Evolutionary conservation across 139 green algal species (phyloP).

Genomic region (Chlorella vulgaris): DNA sequence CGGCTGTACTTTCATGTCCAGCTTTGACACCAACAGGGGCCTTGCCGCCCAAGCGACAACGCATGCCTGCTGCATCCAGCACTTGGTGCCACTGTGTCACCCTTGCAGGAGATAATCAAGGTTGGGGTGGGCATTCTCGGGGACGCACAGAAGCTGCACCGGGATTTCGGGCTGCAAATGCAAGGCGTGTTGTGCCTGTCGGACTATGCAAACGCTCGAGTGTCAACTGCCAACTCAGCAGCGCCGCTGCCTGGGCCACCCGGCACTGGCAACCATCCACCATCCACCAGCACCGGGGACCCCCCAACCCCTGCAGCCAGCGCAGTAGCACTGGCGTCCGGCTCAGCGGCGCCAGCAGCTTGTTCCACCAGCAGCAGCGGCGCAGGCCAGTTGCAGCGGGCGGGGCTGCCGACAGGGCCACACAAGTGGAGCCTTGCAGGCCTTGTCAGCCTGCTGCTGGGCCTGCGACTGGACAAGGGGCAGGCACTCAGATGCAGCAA

Average conservation of each 20-base stretch:
- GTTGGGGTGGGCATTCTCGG: conserved; percentile 48
- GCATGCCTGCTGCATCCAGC: not conserved
- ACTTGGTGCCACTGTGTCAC: no score
- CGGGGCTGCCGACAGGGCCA: not conserved
- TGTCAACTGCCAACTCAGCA: not conserved
- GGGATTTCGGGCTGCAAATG: conserved; percentile 54
- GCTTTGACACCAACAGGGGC: not conserved
- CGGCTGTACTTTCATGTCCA: not conserved
- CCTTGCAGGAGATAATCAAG: conserved; percentile 51
- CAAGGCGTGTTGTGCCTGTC: conserved; percentile 47
- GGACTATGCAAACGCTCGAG: conserved; percentile 42
- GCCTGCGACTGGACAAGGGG: conserved; percentile 36
- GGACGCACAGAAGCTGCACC: conserved; percentile 53
- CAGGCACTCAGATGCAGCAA: conserved; percentile 49
- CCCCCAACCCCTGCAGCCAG: no score
- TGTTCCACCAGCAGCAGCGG: not conserved
- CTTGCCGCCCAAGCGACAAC: not conserved
- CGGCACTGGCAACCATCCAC: no score
- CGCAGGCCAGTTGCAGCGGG: not conserved
- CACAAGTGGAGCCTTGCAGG: conserved; percentile 51
- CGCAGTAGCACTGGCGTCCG: not conserved
- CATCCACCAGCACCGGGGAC: no score
- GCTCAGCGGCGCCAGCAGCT: not conserved
- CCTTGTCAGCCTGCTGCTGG: conserved; percentile 36
- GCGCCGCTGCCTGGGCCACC: no score